phyloP scores from a whole-genome alignment of 805 yeast genomes.

The Spathaspora arborariae region DNA sequence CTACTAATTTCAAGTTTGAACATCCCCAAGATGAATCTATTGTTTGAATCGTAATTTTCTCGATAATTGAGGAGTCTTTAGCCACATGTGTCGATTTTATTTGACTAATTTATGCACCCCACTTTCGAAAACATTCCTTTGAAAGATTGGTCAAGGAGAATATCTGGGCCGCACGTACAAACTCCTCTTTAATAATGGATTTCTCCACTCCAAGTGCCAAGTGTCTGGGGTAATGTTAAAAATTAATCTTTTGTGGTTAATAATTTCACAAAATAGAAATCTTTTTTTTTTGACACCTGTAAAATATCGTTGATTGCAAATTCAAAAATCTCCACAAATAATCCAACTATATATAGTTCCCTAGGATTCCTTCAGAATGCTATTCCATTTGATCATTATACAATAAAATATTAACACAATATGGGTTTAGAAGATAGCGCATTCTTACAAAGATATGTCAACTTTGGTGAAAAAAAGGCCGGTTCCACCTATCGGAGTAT shows the following conservation, averaged over 20 bases:
- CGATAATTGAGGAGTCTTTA: neutral
- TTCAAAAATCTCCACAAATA: neutral
- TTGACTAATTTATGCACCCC: neutral
- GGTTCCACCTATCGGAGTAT: slow-evolving; percentile 43
- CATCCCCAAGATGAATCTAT: neutral
- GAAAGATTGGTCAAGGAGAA: neutral
- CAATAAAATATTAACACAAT: no score
- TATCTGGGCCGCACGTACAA: no score
- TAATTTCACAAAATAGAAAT: neutral
- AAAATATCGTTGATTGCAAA: neutral
- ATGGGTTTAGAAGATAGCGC: slow-evolving; percentile 40
- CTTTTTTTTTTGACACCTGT: neutral
- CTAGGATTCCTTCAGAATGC: neutral
- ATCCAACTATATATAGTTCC: neutral
- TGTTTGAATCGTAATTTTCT: neutral
- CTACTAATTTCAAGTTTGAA: neutral
- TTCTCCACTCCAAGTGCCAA: neutral
- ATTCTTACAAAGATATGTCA: slow-evolving; percentile 30
- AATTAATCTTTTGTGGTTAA: neutral
- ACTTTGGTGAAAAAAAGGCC: slow-evolving; percentile 44
- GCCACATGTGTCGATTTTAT: neutral
- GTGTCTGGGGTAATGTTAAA: neutral
- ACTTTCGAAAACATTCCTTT: neutral
- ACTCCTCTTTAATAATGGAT: no score
- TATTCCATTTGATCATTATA: neutral